These are phyloP conservation scores for Kurtzmaniella quercitrusa DNA, from an alignment of 1,139 yeast species.

Conservation along the genomic window DNA sequence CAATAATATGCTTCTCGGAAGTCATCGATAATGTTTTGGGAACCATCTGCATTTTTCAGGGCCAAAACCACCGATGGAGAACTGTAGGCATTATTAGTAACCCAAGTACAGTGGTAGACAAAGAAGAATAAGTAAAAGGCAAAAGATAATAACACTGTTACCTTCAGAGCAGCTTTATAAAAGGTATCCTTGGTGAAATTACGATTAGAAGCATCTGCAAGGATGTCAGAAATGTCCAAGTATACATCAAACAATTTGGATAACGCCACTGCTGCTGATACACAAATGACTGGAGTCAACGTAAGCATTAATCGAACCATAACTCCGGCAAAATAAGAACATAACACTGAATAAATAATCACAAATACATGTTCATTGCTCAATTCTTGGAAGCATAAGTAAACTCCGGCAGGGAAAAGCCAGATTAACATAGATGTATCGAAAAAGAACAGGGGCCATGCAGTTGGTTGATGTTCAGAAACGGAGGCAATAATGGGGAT, in stretches of 20 bases:
- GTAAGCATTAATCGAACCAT: constrained; percentile 98
- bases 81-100: constrained; percentile 90
- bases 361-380: constrained; percentile 90
- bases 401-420: constrained; percentile 98
- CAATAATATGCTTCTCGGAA: constrained; percentile 99
- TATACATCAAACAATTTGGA: constrained; percentile 83
- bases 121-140: constrained; percentile 72
- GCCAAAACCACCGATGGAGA: constrained; percentile 97
- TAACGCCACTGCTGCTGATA: constrained; percentile 79
- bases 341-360: constrained; percentile 83
- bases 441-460: constrained; percentile 98
- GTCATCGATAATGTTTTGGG: constrained; percentile 84
- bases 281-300: constrained; percentile 93
- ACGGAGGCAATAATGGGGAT: constrained; percentile 99
- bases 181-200: constrained; percentile 16
- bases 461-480: constrained; percentile 99
- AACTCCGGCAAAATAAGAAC: constrained; percentile 97
- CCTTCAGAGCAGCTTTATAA: constrained; percentile 48
- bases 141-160: constrained; percentile 67
- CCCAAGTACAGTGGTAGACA: constrained; percentile 97
- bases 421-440: constrained; percentile 91
- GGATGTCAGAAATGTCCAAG: constrained; percentile 55
- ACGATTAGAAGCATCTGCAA: constrained; percentile 4
- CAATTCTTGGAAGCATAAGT: constrained; percentile 83
- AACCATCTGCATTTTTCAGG: constrained; percentile 79